A percentile compares a stretch with the other conserved stretches of the same genome.
phyloP scores from a whole-genome alignment of 2,329 filamentous ascomycete species.

The Thyridium curvatum region DNA sequence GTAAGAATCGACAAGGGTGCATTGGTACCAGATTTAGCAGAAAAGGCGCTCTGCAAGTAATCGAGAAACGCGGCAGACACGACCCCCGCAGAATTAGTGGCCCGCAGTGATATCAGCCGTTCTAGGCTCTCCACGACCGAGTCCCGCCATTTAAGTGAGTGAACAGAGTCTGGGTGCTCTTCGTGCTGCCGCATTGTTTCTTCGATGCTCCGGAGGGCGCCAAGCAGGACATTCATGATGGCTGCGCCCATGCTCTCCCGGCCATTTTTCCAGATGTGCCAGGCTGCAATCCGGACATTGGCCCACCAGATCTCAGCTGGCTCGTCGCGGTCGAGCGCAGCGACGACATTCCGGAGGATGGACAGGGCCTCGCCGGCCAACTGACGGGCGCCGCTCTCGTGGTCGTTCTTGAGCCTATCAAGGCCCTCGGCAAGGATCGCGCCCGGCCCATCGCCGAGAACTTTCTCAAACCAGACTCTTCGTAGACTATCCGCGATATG shows the following conservation, averaged over 20 bases:
- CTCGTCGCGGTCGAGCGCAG: constrained; percentile 17
- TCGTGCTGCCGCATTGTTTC: constrained; percentile 17
- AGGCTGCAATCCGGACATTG: constrained; percentile 47
- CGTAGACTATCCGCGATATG: constrained; percentile 49
- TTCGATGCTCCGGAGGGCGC: constrained; percentile 34
- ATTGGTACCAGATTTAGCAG: constrained; percentile 1
- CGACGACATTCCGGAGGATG: constrained; percentile 40
- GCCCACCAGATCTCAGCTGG: constrained; percentile 44
- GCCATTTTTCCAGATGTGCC: constrained; percentile 60
- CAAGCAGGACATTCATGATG: constrained; percentile 43
- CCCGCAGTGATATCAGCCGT: constrained; percentile 9
- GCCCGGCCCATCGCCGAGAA: constrained; percentile 39
- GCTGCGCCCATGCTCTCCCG: constrained; percentile 61
- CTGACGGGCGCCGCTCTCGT: constrained; percentile 52
- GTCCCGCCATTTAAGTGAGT: constrained; percentile 6
- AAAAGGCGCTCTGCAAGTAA: constrained; percentile 27
- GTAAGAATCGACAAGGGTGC: constrained; percentile 45
- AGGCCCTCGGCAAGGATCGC: constrained; percentile 39
- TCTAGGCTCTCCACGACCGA: constrained; percentile 9
- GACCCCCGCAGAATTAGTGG: constrained; percentile 11
- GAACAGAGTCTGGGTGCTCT: constrained; percentile 4
- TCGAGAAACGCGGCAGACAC: constrained; percentile 22
- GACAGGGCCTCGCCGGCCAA: constrained; percentile 47
- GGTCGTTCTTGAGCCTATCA: constrained; percentile 43
- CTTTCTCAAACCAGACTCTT: constrained; percentile 53